A percentile compares a stretch with the other conserved stretches of the same genome.
phyloP scores from a whole-genome alignment of 2,329 filamentous ascomycete species.

The Graphilbum sp. region DNA sequence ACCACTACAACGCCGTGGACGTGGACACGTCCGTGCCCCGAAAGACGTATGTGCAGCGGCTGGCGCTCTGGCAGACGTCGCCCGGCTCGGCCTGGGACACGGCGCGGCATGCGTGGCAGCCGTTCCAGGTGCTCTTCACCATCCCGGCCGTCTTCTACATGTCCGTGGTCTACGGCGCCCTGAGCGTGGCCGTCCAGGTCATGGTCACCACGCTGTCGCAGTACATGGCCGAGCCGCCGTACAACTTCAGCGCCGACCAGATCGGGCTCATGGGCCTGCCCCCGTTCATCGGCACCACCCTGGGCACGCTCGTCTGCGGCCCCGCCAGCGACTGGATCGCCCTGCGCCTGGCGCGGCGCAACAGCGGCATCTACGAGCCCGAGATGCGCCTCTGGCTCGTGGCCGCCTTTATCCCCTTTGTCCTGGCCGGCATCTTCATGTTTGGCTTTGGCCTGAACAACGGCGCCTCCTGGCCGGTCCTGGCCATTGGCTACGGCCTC shows the following conservation, averaged over 20 bases:
- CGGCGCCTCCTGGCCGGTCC: constrained; percentile 1
- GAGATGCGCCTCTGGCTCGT: constrained; percentile 4
- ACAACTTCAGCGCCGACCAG: constrained; percentile 3
- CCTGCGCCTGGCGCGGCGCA: not conserved
- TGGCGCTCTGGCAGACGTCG: no score
- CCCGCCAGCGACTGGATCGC: constrained; percentile 4
- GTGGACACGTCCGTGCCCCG: no score
- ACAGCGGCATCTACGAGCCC: constrained; percentile 1
- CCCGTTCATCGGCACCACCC: constrained; percentile 4
- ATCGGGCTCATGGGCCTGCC: constrained; percentile 5
- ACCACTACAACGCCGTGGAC: no score
- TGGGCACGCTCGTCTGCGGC: constrained; percentile 1
- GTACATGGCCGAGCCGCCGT: constrained; percentile 2
- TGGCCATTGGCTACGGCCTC: constrained; percentile 1
- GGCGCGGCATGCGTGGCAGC: no score
- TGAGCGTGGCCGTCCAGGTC: constrained; percentile 1
- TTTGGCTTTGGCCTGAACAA: constrained; percentile 2
- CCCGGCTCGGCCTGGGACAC: no score
- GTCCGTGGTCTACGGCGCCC: constrained; percentile 4
- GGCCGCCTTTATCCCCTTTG: constrained; percentile 4
- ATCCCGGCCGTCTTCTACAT: constrained; percentile 5
- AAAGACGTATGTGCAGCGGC: no score
- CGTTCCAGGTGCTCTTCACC: no score
- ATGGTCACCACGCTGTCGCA: constrained; percentile 2
- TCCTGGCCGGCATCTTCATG: constrained; percentile 2